A percentile compares a stretch with the other conserved stretches of the same genome.
Evolutionary conservation across 1,284 basidiomycete species (phyloP).

Genomic region (Pascua sp.): DNA sequence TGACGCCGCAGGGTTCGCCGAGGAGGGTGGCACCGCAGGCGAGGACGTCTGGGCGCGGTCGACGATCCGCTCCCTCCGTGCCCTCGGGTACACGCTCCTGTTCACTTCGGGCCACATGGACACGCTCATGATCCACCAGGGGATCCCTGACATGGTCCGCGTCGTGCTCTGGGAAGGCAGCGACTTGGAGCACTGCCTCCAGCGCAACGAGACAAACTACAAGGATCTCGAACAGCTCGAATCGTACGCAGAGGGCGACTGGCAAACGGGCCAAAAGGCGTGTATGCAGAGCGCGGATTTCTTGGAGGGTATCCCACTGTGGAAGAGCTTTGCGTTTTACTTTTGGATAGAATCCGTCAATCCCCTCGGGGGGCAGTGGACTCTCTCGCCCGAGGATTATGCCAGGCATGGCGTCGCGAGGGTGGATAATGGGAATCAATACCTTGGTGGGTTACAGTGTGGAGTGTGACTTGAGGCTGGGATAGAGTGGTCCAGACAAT

Average conservation of each 20-base stretch:
- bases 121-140: constrained; percentile 35
- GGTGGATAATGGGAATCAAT: constrained; percentile 27
- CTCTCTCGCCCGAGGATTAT: constrained; percentile 44
- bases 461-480: too few species aligned
- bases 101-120: constrained; percentile 30
- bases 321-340: constrained; percentile 41
- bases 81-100: constrained; percentile 35
- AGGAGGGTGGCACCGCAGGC: constrained; percentile 6
- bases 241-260: constrained; percentile 1
- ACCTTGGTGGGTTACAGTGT: constrained; percentile 39
- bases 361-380: constrained; percentile 41
- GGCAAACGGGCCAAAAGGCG: constrained; percentile 14
- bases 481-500: too few species aligned
- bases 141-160: constrained; percentile 29
- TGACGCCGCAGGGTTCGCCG: constrained; percentile 1
- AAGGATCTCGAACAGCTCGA: constrained; percentile 10
- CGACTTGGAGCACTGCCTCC: constrained; percentile 17
- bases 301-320: constrained; percentile 39
- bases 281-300: constrained; percentile 21
- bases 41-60: constrained; percentile 30
- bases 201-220: constrained; percentile 21
- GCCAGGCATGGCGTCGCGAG: not conserved
- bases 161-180: constrained; percentile 30
- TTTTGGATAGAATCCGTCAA: constrained; percentile 36
- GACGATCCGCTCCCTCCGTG: constrained; percentile 23